These are phyloP conservation scores for Magnolia sinica DNA, from an alignment of 164 flowering plant species.

Conservation along the genomic window DNA sequence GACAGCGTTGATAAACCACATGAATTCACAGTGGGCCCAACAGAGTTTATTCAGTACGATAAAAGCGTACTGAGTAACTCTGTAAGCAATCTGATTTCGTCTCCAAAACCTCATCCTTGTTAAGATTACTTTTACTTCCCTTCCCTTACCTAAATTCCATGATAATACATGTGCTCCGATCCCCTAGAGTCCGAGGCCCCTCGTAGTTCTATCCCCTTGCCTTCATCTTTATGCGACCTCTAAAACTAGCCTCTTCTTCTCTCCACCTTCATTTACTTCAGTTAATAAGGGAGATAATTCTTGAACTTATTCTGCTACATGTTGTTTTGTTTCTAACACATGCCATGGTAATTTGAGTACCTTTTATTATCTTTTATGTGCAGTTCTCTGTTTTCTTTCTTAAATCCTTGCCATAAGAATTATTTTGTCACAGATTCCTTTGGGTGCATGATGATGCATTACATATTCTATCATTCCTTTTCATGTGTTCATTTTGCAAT, in stretches of 20 bases:
- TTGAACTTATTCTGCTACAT: background rate
- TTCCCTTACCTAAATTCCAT: too few species aligned
- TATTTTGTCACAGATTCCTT: background rate
- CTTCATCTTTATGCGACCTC: background rate
- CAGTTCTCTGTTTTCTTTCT: background rate
- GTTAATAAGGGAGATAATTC: background rate
- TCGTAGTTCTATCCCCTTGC: background rate
- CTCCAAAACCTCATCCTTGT: background rate
- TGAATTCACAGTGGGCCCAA: too few species aligned
- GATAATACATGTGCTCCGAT: too few species aligned
- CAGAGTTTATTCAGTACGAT: too few species aligned
- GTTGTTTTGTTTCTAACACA: too few species aligned
- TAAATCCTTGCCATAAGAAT: background rate
- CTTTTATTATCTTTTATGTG: background rate
- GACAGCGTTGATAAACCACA: too few species aligned
- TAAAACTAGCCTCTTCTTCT: background rate
- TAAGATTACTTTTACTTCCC: background rate
- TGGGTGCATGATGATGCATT: background rate
- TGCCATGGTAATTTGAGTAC: background rate
- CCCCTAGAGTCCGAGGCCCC: background rate
- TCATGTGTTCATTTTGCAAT: background rate
- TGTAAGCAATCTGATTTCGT: background rate
- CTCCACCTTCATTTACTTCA: background rate
- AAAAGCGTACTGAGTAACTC: too few species aligned
- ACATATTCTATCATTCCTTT: background rate